phyloP scores from a whole-genome alignment of 441 rosid genomes.

The Pelargonium citronellum region DNA sequence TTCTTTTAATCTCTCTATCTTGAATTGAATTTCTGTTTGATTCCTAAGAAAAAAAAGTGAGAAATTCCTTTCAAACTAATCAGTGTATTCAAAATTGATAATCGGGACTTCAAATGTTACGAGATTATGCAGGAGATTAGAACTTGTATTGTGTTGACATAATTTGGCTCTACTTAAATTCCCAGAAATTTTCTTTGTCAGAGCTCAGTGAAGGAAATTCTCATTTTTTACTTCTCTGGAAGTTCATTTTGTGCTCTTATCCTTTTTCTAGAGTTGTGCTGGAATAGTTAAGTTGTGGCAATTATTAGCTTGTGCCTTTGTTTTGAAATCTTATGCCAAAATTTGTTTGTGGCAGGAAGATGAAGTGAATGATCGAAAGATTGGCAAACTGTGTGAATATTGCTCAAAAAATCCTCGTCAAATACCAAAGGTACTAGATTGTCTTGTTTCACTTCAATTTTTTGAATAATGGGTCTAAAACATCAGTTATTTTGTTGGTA shows the following conservation, averaged over 20 bases:
- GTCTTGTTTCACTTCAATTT: background rate
- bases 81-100: background rate
- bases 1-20: background rate
- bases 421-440: conserved; percentile 56
- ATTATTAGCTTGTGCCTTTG: background rate
- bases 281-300: too few relatives aligned
- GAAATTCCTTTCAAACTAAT: background rate
- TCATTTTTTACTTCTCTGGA: background rate
- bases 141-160: too few relatives aligned
- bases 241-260: background rate
- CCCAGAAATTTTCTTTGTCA: background rate
- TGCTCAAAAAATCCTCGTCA: conserved; percentile 82
- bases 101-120: background rate
- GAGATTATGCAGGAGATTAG: background rate
- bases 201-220: background rate
- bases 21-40: conserved; percentile 1
- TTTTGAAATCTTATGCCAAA: too few relatives aligned
- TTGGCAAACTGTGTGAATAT: conserved; percentile 76
- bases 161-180: background rate
- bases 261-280: too few relatives aligned
- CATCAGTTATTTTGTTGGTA: background rate
- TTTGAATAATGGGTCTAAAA: background rate
- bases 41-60: conserved; percentile 6
- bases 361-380: conserved; percentile 59
- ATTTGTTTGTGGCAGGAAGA: conserved; percentile 51